Evolutionary conservation across 2,329 filamentous ascomycete species (phyloP), one percentile per base, ranked within the genome.

Genomic region (Aureobasidium sp.): DNA sequence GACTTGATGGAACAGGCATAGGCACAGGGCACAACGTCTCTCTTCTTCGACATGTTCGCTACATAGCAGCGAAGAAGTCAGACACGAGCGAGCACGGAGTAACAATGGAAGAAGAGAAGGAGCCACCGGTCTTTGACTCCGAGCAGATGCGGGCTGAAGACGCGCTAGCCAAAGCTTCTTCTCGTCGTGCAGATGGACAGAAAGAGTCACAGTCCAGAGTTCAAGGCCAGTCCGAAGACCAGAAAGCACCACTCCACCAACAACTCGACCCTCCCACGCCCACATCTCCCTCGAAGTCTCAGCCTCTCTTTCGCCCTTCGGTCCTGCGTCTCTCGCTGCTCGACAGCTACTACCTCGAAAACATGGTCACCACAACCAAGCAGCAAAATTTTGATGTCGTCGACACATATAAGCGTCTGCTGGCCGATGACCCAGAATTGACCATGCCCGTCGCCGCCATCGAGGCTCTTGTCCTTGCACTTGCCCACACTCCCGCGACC

Each of bases 361-460:
- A 39, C 15, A 50, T 50, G 44, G n/a, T 36, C 6, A 13, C 57
- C 44, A 5, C 32, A 4, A 34, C 27, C 57, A 50, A 59, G 37
- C 57, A 59, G 37, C 57, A 59, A 42, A 50, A 55, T 57, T 78
- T 78, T 68, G 76, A 80, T 73, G 86, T 90, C 64, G 85, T 88
- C 67, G 76, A 80, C 62, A 83, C 84, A 50, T 90, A 90, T 77
- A 80, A 83, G 69, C 76, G 79, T 55, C 81, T 89, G 53, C 81
- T 89, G 63, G 71, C 71, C 63, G 81, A 83, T 57, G 91, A 97
- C 73, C 82, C 88, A 11, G 90, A 96, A 64, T 83, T 97, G 59
- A 97, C 93, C 39, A 97, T 96, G 85, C 92, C 94, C 65, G 90
- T 99, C 61, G 94, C 94, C 25, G 91, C 92, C 63, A 96, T 96